phyloP scores from a whole-genome alignment of 345 rosid genomes.

The Cardiospermum halicacabum region DNA sequence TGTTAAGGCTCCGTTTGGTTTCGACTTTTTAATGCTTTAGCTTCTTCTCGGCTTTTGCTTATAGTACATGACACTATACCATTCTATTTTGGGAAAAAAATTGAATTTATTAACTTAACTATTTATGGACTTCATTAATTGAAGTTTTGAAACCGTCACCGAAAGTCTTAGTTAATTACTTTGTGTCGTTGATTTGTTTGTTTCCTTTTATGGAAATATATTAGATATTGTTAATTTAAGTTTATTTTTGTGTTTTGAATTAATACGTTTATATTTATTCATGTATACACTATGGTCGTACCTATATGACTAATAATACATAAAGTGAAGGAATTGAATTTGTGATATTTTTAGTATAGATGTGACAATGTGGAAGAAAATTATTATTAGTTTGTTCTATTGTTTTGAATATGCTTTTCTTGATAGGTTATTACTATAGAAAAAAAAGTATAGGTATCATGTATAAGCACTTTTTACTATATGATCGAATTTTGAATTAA shows the following conservation, averaged over 20 bases:
- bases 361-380: neutral
- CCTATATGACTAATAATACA: neutral
- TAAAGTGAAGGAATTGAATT: neutral
- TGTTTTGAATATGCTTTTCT: neutral
- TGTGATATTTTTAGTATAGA: neutral
- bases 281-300: neutral
- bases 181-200: no score
- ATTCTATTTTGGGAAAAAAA: neutral
- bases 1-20: constrained; percentile 9
- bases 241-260: no score
- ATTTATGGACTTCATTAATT: no score
- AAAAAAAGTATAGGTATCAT: neutral
- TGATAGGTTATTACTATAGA: neutral
- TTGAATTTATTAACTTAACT: neutral
- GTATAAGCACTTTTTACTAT: neutral
- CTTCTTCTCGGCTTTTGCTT: constrained; percentile 1
- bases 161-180: no score
- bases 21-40: no score
- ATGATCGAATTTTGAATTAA: neutral
- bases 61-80: no score
- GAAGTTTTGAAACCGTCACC: no score
- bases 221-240: no score
- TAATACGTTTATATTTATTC: no score
- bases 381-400: no score
- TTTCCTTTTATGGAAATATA: no score